Base-by-base conservation (phyloP, 345 rosid species). In the Camelina neglecta region DNA sequence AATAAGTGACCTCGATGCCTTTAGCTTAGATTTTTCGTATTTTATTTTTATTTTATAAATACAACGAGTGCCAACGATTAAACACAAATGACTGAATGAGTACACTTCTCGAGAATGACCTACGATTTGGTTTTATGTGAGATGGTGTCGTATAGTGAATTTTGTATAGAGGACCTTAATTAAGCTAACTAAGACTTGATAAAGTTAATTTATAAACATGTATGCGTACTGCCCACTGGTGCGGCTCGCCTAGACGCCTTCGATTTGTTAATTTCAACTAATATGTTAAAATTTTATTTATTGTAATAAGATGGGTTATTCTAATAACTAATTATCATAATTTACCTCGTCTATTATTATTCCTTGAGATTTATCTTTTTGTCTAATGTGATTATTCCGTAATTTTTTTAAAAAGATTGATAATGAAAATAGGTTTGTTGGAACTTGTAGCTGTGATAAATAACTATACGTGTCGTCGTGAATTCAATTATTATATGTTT, bases 401-500 rank as follows among this genome's bases (percentile, higher is more conserved):
- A 15, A 33, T 54, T 33, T 29, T 29, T 36, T n/a, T 36, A 76
- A 12, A 42, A 8, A 31, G 74, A 18, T 29, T 29, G 31, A 29
- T 4, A 29, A 29, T 29, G 38, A 35, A 6, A 61, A 61, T 31
- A 53, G 70, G 65, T 36, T 71, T 71, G 53, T 77, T 71, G 80
- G 80, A 70, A 70, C 80, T 77, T 77, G 80, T 45, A 71, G 76
- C 72, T 64, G 42, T 41, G 33, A 67, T 38, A 39, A 67, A 67
- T 39, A 66, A 58, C 13, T 39, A 55, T 69, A 47, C 64, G 42
- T 62, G 71, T 54, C 65, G 50, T 76, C 55, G 67, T 62, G 59
- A 42, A 62, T 44, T 64, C 18, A 56, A 26, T 20, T 51, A 51
- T 69, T 69, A 35, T 21, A 44, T 64, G 63, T 47, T 54, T 55